Evolutionary conservation across 306 rosid genomes (phyloP), one percentile per base, ranked within the genome.

Genomic region (Fragaria vesca): DNA sequence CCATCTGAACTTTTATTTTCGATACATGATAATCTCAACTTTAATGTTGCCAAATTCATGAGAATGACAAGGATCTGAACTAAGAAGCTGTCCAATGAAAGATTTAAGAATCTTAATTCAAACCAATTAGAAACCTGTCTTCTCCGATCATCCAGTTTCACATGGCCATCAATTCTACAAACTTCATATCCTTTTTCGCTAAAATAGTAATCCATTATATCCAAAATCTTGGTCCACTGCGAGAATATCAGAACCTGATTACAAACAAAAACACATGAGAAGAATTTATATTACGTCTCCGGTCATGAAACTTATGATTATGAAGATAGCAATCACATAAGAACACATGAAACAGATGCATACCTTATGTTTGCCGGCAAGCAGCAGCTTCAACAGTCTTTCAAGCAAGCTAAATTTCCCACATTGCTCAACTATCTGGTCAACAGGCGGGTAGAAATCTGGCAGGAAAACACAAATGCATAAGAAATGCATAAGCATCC

Each of bases 151-250:
- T 85, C 94, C 68, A 96, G 93, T 71, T 74, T 93, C 85, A 96
- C 96, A 2, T 0, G 0, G 51, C 99, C 98, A 79, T 96, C 98
- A 62, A 96, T 93, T 87, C 99, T 85, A 85, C 97, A 96, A 76
- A 96, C 97, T 85, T 91, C 90, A 61, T 77, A 79, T 77, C 94
- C 98, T 73, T 88, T 93, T 82, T 91, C 97, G 71, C 91, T 74
- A 74, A 93, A 96, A 83, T 96, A 96, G 85, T 96, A 96, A n/a
- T 96, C 97, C 90, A 96, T 88, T 74, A 96, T 81, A 73, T 96
- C 96, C 81, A 96, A 78, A 80, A 96, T 83, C 83, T 82, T 93
- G 67, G 94, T 86, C 97, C 96, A 91, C 84, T 96, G 99, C 57
- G 93, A 87, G 81, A 96, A 96, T 82, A 96, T 89, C 76, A 96